Base-by-base conservation (phyloP, 371 early-diverging fungal species). In the Choanephora cucurbitarum region DNA sequence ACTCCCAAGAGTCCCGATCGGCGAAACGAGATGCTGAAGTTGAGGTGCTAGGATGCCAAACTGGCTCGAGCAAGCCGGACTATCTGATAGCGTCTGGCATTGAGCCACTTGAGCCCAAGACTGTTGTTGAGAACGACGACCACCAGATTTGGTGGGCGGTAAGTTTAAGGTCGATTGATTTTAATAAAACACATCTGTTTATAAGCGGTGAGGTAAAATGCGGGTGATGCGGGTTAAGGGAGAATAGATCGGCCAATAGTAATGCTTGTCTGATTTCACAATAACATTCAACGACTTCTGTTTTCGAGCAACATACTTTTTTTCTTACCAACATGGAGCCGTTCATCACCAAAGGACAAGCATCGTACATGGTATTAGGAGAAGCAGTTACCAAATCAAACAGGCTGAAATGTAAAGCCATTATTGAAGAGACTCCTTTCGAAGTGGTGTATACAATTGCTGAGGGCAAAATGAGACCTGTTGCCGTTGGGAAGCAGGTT, bases 171-270 rank as follows among this genome's bases (percentile, higher is more conserved):
- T n/a, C n/a, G n/a, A n/a, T n/a, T n/a, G n/a, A n/a, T n/a, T n/a
- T n/a, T n/a, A n/a, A n/a, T n/a, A n/a, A n/a, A n/a, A n/a, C n/a
- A n/a, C n/a, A n/a, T n/a, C n/a, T n/a, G n/a, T n/a, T n/a, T n/a
- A n/a, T n/a, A n/a, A n/a, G n/a, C n/a, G n/a, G 40, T 40, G 40
- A 40, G 40, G 40, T 40, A 40, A 40, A 40, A 40, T 40, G 40
- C 40, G 40, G 3, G 3, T 40, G 40, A 13, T 40, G 40, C 40
- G 3, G 40, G 40, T 40, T 10, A 40, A 40, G 40, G 40, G 40
- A 40, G 11, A 40, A 40, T 40, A 40, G 17, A 10, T 10, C 40
- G 40, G 40, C 40, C 40, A 40, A 40, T 40, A 40, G 40, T 3
- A 40, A 40, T 40, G 40, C 40, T 40, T 40, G 40, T 40, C 40